These are phyloP conservation scores for Hygrophoropsis aurantiaca DNA, from an alignment of 768 basidiomycete species.

Conservation along the genomic window DNA sequence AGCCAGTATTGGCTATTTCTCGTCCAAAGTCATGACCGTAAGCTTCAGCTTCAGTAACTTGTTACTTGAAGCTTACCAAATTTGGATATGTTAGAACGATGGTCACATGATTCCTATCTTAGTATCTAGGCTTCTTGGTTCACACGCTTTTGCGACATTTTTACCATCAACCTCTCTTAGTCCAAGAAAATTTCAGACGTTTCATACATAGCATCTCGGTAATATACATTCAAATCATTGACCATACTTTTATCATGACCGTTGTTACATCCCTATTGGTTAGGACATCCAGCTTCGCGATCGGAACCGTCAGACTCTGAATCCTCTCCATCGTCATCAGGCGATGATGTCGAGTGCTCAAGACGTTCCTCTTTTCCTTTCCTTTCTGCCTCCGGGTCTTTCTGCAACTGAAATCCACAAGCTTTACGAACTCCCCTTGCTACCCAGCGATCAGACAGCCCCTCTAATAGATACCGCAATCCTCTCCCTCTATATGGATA, in stretches of 20 bases:
- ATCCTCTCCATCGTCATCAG: not conserved
- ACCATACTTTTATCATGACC: too few species aligned
- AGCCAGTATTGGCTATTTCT: too few species aligned
- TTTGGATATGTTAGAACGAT: too few species aligned
- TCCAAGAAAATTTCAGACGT: too few species aligned
- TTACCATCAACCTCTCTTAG: too few species aligned
- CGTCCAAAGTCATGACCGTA: too few species aligned
- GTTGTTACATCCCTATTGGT: not conserved
- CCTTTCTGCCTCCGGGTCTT: not conserved
- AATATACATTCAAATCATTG: not conserved
- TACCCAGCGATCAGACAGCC: conserved; percentile 11
- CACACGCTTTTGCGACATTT: too few species aligned
- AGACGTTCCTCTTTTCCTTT: not conserved
- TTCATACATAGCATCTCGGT: too few species aligned
- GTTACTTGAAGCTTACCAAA: too few species aligned
- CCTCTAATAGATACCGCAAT: conserved; percentile 8
- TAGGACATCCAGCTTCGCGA: not conserved
- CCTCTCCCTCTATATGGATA: not conserved
- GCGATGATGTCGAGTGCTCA: not conserved
- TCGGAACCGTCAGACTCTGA: not conserved
- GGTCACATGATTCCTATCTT: too few species aligned
- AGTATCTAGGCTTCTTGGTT: too few species aligned
- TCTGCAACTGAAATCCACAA: conserved; percentile 11
- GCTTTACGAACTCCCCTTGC: conserved; percentile 11
- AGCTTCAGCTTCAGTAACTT: too few species aligned